Evolutionary conservation across 768 basidiomycete genomes (phyloP), one percentile per base, ranked within the genome.

Genomic region (Goffeauzyma gilvescens): DNA sequence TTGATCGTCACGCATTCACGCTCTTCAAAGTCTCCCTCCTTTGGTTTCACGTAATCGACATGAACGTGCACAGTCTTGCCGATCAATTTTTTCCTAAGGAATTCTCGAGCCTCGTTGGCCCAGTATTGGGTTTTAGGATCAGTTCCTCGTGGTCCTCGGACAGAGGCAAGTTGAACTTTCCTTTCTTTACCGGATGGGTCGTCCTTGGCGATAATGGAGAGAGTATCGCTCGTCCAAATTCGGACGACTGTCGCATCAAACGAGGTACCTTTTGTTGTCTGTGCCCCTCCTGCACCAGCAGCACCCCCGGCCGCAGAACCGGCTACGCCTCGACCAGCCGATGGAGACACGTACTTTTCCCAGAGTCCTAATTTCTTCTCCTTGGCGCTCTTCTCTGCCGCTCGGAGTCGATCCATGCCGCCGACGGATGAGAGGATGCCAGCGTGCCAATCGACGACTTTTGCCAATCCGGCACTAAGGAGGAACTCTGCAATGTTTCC

Each of bases 391-490:
- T 72, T 78, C 65, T 95, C 89, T 0, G 83, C 84, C 1, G 75
- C 73, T 39, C 89, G 76, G 22, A 95, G 71, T 31, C 75, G 76
- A 54, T 89, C 85, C 75, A 95, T 83, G 4, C 75, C 81, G 30
- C 86, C 86, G 39, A 71, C 69, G 41, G 70, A 73, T 1, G 84
- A 76, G 17, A 98, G 74, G 73, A 96, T 80, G 17, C 89, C 89
- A 13, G 90, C 87, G 61, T 98, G 90, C 89, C 89, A 95, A 59
- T 90, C 89, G 45, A 96, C 79, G 38, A 95, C 72, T 44, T 84
- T 79, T 14, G 89, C 90, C 2, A 95, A 69, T 22, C 90, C 89
- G 33, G 75, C 73, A 4, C 72, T 74, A 22, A 85, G 76, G 28
- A 98, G 70, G 62, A 81, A 76, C 53, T 90, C 84, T 10, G 86